Evolutionary conservation across 805 yeast genomes (phyloP).

Genomic region (Kluyveromyces wickerhamii): DNA sequence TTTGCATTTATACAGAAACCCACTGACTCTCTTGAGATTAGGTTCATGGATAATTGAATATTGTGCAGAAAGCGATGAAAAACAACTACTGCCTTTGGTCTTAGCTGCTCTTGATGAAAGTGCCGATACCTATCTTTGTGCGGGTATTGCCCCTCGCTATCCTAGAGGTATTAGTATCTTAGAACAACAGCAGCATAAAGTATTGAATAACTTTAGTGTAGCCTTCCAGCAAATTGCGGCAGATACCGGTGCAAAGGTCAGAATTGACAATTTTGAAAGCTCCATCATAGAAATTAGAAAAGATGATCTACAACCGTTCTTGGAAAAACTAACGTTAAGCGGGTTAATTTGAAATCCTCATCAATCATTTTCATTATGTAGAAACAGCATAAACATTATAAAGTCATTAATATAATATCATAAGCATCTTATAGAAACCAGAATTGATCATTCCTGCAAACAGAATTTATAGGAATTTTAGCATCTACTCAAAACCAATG

Average conservation of each 20-base stretch:
- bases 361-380: no score
- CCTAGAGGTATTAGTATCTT: slow-evolving; percentile 40
- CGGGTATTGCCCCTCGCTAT: slow-evolving; percentile 82
- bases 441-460: no score
- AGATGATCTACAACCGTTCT: slow-evolving; percentile 80
- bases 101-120: slow-evolving; percentile 71
- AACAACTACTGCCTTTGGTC: slow-evolving; percentile 66
- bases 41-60: slow-evolving; percentile 91
- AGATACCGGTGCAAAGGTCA: slow-evolving; percentile 77
- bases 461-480: no score
- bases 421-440: no score
- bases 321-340: slow-evolving; percentile 74
- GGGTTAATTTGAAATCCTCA: slow-evolving; percentile 44
- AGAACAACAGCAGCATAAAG: slow-evolving; percentile 33
- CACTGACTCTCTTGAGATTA: slow-evolving; percentile 71
- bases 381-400: no score
- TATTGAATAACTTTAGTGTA: slow-evolving; percentile 75
- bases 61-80: slow-evolving; percentile 67
- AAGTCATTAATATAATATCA: no score
- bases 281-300: slow-evolving; percentile 83
- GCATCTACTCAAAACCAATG: slow-evolving; percentile 2
- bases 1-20: slow-evolving; percentile 69
- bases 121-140: slow-evolving; percentile 73
- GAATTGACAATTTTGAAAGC: slow-evolving; percentile 92
- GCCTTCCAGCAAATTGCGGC: slow-evolving; percentile 87